Base-by-base conservation (phyloP, 345 rosid species). In the Salix purpurea region DNA sequence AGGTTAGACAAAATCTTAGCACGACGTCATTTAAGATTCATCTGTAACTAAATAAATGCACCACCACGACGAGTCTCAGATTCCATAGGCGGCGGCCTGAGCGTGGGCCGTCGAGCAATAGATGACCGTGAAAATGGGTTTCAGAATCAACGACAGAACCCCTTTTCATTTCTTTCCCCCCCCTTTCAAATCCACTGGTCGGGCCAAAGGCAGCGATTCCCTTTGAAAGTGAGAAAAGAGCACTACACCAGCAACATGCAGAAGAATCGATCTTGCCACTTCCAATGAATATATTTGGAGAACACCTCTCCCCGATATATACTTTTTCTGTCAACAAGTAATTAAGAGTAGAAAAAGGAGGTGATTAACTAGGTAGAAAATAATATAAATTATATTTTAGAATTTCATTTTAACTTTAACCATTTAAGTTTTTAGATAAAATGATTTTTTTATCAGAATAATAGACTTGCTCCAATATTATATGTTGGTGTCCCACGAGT, bases 121-220 rank as follows among this genome's bases (percentile, higher is more conserved):
- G 42, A 66, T 44, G 64, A 2, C 37, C 42, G 26, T 54, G 26
- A 65, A 75, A 26, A 75, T 39, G 62, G 76, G 40, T 74, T 82
- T 67, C 62, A 81, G 81, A 85, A 82, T 83, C 74, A 78, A 60
- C 32, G 19, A 78, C 56, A 76, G 58, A 26, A 12, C 39, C 12
- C 15, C 8, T 11, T 65, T 72, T 58, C 74, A 5, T 46, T 74
- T 48, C 77, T 34, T 32, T 32, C 4, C 0, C 5, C 5, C 5
- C 34, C 36, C 36, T 34, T 36, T 36, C 6, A 68, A 79, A 72
- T 72, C 69, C 73, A 79, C 67, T 65, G 48, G 69, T 26, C 34
- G 68, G 69, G 70, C 39, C 23, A 24, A 71, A 80, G 76, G 74
- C 68, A 32, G 73, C 19, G 50, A 77, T 75, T 79, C 80, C 73